These are phyloP conservation scores for Acanthamoeba lenticulata DNA, from an alignment of 208 protist species.

Conservation along the genomic window DNA sequence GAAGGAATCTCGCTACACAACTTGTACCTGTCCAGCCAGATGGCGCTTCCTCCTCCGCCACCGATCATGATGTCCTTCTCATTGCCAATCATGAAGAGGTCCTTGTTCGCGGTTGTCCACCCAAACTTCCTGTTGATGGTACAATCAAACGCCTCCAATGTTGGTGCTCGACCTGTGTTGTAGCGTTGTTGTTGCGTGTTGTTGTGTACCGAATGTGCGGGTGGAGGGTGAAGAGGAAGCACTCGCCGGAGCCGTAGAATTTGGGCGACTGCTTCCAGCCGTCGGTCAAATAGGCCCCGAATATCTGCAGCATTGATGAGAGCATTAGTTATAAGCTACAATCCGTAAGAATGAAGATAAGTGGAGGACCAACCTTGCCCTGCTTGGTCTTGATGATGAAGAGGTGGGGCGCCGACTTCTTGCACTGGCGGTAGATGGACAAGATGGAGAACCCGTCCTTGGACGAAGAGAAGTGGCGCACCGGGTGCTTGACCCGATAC, in stretches of 20 bases:
- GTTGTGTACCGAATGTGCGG: background rate
- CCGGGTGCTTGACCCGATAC: background rate
- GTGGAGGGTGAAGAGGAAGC: constrained; percentile 5
- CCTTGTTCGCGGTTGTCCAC: background rate
- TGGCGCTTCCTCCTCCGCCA: background rate
- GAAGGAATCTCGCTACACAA: background rate
- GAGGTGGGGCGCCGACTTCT: background rate
- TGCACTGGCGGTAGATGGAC: constrained; percentile 3
- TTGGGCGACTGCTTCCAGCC: background rate
- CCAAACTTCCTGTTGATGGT: background rate
- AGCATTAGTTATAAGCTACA: too few relatives aligned
- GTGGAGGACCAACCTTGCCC: background rate
- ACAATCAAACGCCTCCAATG: too few relatives aligned
- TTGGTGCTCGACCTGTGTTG: too few relatives aligned
- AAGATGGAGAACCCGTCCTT: constrained; percentile 4
- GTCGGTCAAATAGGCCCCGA: constrained; percentile 8
- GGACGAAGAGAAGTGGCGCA: background rate
- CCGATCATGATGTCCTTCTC: constrained; percentile 19
- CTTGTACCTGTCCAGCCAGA: background rate
- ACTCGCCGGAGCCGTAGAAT: constrained; percentile 35
- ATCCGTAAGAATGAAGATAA: background rate
- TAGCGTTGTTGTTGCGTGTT: background rate
- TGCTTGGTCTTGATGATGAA: constrained; percentile 40
- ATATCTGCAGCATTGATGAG: background rate
- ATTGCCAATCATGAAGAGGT: constrained; percentile 56